Evolutionary conservation across 73 alveolate genomes (phyloP).

Genomic region (Symbiodinium natans): DNA sequence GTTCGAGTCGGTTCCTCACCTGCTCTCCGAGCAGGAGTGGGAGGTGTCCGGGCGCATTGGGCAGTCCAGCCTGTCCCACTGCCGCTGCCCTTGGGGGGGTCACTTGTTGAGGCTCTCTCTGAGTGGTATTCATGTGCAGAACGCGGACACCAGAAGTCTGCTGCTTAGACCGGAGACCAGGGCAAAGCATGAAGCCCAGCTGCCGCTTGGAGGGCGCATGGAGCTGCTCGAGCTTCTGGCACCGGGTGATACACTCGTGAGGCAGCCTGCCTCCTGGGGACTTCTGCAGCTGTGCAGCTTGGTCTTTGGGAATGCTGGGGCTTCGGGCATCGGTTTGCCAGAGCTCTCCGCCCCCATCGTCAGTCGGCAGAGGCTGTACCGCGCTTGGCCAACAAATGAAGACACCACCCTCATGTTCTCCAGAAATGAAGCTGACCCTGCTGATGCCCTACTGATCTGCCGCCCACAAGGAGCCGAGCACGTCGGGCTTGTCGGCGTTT

Average conservation of each 20-base stretch:
- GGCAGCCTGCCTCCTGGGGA: neutral
- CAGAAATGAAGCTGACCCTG: neutral
- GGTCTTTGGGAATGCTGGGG: neutral
- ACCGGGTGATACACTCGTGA: neutral
- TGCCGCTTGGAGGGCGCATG: neutral
- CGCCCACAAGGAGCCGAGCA: neutral
- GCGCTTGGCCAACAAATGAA: neutral
- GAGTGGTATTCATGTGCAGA: neutral
- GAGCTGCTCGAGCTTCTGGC: neutral
- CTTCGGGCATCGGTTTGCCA: neutral
- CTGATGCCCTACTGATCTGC: neutral
- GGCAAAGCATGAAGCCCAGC: neutral
- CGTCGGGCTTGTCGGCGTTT: neutral
- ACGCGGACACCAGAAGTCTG: neutral
- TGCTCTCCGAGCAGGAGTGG: neutral
- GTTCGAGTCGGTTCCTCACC: slow-evolving; percentile 6
- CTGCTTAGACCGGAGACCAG: neutral
- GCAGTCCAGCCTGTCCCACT: slow-evolving; percentile 8
- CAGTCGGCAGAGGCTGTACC: neutral
- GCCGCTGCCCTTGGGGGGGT: neutral
- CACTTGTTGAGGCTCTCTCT: neutral
- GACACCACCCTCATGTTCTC: slow-evolving; percentile 7
- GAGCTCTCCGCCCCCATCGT: neutral
- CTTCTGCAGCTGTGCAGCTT: neutral
- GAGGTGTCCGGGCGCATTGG: neutral